These are phyloP conservation scores for Pharnaceum exiguum DNA, from an alignment of 148 eudicot species.

Conservation along the genomic window DNA sequence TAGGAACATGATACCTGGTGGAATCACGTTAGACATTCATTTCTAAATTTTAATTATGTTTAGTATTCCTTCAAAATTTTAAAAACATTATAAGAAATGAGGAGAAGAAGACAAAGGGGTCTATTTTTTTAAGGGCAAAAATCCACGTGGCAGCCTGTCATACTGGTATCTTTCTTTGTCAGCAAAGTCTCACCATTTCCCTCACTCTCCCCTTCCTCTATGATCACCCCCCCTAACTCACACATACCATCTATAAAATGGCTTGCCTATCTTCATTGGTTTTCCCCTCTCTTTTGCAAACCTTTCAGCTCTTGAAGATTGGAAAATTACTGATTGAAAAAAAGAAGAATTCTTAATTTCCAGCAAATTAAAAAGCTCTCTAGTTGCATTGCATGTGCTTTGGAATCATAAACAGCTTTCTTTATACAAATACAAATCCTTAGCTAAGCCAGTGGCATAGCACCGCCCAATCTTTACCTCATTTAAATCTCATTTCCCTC, in stretches of 20 bases:
- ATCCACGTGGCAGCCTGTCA: constrained; percentile 27
- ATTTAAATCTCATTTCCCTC: not conserved
- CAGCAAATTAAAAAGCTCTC: not conserved
- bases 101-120: not conserved
- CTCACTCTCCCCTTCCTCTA: not conserved
- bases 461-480: constrained; percentile 20
- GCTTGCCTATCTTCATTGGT: constrained; percentile 11
- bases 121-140: not conserved
- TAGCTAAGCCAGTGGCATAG: constrained; percentile 9
- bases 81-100: not conserved
- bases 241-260: constrained; percentile 8
- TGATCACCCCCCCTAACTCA: not conserved
- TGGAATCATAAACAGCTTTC: constrained; percentile 37
- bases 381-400: constrained; percentile 62
- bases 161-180: constrained; percentile 2
- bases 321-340: not conserved
- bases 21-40: no score
- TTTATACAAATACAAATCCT: constrained; percentile 15
- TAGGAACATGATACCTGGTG: no score
- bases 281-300: constrained; percentile 22
- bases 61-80: no score
- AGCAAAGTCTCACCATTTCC: constrained; percentile 14
- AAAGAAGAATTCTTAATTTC: not conserved
- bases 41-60: no score
- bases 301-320: constrained; percentile 28